Evolutionary conservation across 768 basidiomycete species (phyloP).

Genomic region (Porphyrellus cyaneotinctus): DNA sequence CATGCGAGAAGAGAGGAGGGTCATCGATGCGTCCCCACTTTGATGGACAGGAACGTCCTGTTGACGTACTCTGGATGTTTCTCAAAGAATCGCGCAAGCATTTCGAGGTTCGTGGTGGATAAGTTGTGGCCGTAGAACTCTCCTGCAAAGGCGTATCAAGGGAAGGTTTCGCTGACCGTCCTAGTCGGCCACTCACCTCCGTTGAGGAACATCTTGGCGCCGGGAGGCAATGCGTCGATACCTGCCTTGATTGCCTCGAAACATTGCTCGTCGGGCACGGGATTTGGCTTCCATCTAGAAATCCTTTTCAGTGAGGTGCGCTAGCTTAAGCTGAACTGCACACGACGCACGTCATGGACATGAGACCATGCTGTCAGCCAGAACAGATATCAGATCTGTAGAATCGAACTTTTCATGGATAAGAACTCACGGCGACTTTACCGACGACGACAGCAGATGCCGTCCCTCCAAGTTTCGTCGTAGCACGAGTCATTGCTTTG

Average conservation of each 20-base stretch:
- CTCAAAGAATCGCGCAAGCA: constrained; percentile 48
- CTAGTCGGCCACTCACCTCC: constrained; percentile 32
- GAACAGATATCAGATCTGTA: neutral
- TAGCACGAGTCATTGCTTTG: constrained; percentile 34
- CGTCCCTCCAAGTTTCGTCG: constrained; percentile 37
- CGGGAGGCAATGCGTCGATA: constrained; percentile 39
- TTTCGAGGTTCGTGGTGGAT: constrained; percentile 43
- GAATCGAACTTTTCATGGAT: neutral
- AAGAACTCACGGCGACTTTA: constrained; percentile 35
- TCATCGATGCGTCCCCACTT: constrained; percentile 12
- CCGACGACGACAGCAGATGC: constrained; percentile 35
- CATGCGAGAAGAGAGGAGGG: too few relatives aligned
- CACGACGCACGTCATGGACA: constrained; percentile 51
- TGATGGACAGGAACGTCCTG: constrained; percentile 35
- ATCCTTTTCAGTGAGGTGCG: neutral
- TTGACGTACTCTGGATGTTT: constrained; percentile 36
- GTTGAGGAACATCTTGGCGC: constrained; percentile 49
- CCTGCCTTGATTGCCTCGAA: constrained; percentile 60
- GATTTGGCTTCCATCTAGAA: constrained; percentile 40
- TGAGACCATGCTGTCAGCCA: constrained; percentile 43
- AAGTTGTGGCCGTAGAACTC: constrained; percentile 54
- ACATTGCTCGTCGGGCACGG: constrained; percentile 52
- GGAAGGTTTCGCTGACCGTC: neutral
- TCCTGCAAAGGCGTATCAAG: constrained; percentile 26
- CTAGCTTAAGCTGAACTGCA: neutral